Base-by-base conservation (phyloP, 148 eudicot species). In the Gaultheria prostrata region DNA sequence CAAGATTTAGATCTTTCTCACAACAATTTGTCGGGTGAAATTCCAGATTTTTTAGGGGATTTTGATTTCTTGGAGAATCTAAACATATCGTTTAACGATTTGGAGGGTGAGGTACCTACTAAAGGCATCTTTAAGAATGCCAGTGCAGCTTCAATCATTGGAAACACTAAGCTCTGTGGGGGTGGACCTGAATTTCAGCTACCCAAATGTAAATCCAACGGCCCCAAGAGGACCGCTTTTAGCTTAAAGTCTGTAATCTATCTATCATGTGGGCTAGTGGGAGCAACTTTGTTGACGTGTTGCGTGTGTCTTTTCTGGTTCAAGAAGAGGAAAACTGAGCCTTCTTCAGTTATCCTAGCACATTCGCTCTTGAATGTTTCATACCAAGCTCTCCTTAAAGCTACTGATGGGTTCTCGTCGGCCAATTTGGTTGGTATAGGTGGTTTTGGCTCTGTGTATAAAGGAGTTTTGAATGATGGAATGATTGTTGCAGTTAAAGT, bases 121-220 rank as follows among this genome's bases (percentile, higher is more conserved):
- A 49, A 35, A n/a, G 89, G 92, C 2, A 33, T 85, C 26, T 89
- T 91, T 49, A 15, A 49, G 10, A 89, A 91, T 79, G 67, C 73
- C 43, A 80, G 78, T 73, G 89, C 71, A 50, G 39, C 83, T 50
- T 85, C 85, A 18, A 4, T 91, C 21, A 1, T n/a, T 1, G 91
- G 91, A 32, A 91, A 91, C 81, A 75, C 17, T 2, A 80, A 26
- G 79, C 88, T 91, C 0, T 89, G 90, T 76, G 91, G 93, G 72
- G 91, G 91, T 20, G 48, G 80, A 21, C 32, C 85, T 12, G 80
- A 82, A 69, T 81, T 88, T 9, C 83, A 85, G 3, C 57, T 91
- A 2, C 90, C 89, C 14, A 57, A 0, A 77, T 88, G 89, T 53
- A 78, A 71, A 12, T 72, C 50, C 18, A 79, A 18, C 18, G 51